Evolutionary conservation across 139 green algal species (phyloP), one percentile per base, ranked within the genome.

Genomic region (Bryopsis sp.): DNA sequence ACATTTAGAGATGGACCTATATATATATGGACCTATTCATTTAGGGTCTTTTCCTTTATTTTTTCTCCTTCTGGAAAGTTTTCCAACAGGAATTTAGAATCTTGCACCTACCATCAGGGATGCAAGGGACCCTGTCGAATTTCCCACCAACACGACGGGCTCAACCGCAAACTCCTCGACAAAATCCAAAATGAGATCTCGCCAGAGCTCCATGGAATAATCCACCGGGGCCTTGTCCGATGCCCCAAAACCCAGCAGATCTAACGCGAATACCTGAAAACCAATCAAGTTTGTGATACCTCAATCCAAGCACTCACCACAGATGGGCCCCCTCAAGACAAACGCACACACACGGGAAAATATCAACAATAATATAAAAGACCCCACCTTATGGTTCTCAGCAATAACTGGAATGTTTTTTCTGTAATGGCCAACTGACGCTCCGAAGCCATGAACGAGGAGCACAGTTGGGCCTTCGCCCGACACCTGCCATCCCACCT

Each of bases 391-490:
- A 72, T 81, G 78, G 3, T 68, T 65, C 24, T 83, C 74, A 1
- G 68, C 64, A 36, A 90, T 68, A 34, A 64, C 77, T 2, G 73
- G 72, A 32, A 90, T 81, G 47, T 82, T 86, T 11, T 83, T 82
- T 1, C 87, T 59, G 60, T 75, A 95, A 58, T 94, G 85, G 0
- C 73, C 71, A 1, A 77, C 63, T 0, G 46, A 78, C 4, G 84
- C 83, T 7, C 87, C 87, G 67, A 95, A 95, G 26, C 88, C 88
- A 58, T 95, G 88, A 1, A 94, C 79, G 7, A 95, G 67, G 1
- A 95, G 34, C 3, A 95, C 70, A 22, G 87, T 80, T 31, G 79
- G 67, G 0, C 84, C 84, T 48, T 79, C 81, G 0, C 84, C 84
- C 29, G 76, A 79, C 0, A 83, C 72, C 72, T 79, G 67, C 60